Base-by-base conservation (phyloP, 75 land plant species). In the Picea sitchensis region DNA sequence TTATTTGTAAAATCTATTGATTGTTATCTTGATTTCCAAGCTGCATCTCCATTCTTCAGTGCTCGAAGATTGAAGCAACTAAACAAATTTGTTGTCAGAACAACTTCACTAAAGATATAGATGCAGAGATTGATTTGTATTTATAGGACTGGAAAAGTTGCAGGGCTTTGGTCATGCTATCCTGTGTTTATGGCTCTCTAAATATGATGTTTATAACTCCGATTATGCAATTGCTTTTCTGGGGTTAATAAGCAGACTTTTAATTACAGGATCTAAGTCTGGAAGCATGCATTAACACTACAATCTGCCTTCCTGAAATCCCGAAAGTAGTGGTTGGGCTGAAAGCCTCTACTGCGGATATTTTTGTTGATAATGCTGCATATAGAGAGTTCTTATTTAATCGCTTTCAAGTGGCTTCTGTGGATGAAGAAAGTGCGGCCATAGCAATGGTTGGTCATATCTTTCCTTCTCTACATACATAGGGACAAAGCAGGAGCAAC, bases 161-260 rank as follows among this genome's bases (percentile, higher is more conserved):
- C 47, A 88, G 68, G 54, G 72, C 36, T 88, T 88, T 61, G 54
- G 65, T 3, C 84, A 89, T 59, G 79, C 74, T 59, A 86, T 91
- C n/a, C 76, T 91, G 91, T 73, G 75, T 86, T 56, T 77, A 88
- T 17, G 73, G 84, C 31, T 34, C n/a, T 32, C 93, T 90, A 36
- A 83, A 90, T 76, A 88, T 90, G 13, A 81, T 87, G 13, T 20
- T 61, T 14, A 90, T 76, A 62, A 87, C 9, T 91, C 73, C 75
- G 76, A 87, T 2, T 86, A 87, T 32, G 87, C 87, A 80, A 86
- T 86, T 38, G 92, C 92, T 23, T 91, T 79, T 58, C 75, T 87
- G 14, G 56, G 84, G 88, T 86, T 87, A 30, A 77, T 91, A 23
- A 77, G 79, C 5, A 85, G 86, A 86, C 85, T 90, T 1, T 54